phyloP scores from a whole-genome alignment of 2,329 filamentous ascomycete genomes.

The Nigrospora sphaerica region DNA sequence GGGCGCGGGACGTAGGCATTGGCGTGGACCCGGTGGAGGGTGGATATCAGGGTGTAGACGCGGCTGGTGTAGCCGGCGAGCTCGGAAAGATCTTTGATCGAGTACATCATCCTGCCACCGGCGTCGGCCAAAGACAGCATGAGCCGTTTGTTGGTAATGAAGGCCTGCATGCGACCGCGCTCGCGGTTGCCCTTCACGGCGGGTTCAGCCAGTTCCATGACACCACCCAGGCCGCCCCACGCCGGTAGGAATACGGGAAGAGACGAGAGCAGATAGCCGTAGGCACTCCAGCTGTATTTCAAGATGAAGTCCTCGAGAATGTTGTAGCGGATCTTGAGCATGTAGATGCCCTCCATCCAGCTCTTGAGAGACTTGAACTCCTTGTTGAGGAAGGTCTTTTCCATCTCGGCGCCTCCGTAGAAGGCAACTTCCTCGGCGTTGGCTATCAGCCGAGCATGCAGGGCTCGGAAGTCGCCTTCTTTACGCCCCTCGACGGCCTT shows the following conservation, averaged over 20 bases:
- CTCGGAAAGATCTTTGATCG: conserved; percentile 95
- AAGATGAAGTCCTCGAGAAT: conserved; percentile 97
- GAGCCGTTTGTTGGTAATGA: conserved; percentile 97
- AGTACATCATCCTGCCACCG: conserved; percentile 98
- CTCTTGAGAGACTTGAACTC: conserved; percentile 89
- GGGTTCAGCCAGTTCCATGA: conserved; percentile 54
- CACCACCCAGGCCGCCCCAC: conserved; percentile 79
- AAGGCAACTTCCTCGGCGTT: conserved; percentile 98
- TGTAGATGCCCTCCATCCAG: conserved; percentile 99
- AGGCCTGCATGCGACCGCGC: conserved; percentile 89
- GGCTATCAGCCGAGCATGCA: conserved; percentile 87
- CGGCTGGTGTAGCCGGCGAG: conserved; percentile 92
- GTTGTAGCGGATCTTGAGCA: conserved; percentile 95
- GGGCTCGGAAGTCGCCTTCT: conserved; percentile 87
- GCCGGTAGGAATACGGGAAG: conserved; percentile 90
- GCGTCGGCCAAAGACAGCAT: conserved; percentile 97
- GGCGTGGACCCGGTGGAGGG: conserved; percentile 87
- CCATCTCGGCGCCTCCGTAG: conserved; percentile 91
- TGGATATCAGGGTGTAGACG: conserved; percentile 92
- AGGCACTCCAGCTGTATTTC: conserved; percentile 98
- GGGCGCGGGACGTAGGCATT: conserved; percentile 72
- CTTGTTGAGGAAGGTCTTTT: conserved; percentile 84
- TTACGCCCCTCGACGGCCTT: conserved; percentile 93
- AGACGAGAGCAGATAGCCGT: conserved; percentile 89
- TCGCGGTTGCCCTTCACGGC: conserved; percentile 55